Conservation (phyloP, 2,329 filamentous ascomycete species). For the Paraphoma chrysanthemicola region DNA sequence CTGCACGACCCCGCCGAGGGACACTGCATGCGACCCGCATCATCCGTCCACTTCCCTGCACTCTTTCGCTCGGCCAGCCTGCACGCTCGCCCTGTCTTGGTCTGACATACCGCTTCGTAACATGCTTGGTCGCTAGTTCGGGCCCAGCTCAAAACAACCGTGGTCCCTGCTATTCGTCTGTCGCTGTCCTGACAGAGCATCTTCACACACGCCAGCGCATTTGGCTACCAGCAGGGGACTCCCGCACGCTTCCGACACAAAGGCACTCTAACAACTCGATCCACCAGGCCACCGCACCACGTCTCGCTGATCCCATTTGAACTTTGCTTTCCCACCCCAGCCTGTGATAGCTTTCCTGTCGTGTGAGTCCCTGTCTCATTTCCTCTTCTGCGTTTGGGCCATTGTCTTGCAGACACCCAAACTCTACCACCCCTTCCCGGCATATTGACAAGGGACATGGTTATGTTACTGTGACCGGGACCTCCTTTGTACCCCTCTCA, state of each 20-base stretch:
- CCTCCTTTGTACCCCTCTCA: conserved; percentile 44
- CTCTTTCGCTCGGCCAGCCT: conserved; percentile 8
- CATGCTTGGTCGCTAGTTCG: conserved; percentile 26
- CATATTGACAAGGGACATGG: conserved; percentile 39
- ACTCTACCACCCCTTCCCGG: conserved; percentile 37
- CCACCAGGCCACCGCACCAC: conserved; percentile 29
- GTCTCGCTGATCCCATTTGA: conserved; percentile 33
- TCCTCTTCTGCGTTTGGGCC: conserved; percentile 29
- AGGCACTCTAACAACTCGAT: conserved; percentile 34
- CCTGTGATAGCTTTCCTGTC: conserved; percentile 29
- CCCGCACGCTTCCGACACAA: conserved; percentile 41
- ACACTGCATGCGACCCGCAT: conserved; percentile 26
- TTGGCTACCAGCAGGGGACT: conserved; percentile 34
- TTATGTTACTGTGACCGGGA: conserved; percentile 38
- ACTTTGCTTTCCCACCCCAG: conserved; percentile 30
- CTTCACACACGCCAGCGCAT: conserved; percentile 34
- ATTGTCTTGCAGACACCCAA: conserved; percentile 40
- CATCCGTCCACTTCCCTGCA: conserved; percentile 35
- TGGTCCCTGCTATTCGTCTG: conserved; percentile 33
- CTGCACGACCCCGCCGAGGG: conserved; percentile 20
- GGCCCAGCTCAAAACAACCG: conserved; percentile 35
- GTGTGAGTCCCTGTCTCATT: conserved; percentile 47
- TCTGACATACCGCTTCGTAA: conserved; percentile 15
- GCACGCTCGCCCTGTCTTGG: conserved; percentile 11
- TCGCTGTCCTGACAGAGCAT: conserved; percentile 29